Evolutionary conservation across 1,284 basidiomycete species (phyloP).

Genomic region (Ganoderma sp.): DNA sequence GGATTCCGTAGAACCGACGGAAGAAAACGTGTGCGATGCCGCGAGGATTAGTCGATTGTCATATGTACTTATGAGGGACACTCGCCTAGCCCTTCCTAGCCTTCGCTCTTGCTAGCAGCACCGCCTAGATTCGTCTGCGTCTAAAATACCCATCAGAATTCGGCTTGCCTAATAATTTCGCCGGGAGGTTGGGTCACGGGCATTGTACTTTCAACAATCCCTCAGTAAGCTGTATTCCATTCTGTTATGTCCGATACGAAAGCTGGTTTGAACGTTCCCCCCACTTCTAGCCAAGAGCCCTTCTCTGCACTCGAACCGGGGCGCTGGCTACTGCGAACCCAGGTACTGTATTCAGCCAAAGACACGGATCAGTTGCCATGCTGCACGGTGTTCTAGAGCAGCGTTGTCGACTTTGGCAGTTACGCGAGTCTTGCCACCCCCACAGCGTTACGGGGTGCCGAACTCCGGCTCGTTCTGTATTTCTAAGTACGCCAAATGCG

Average conservation of each 20-base stretch:
- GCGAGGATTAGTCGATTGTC: neutral
- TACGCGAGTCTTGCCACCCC: neutral
- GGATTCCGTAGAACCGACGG: neutral
- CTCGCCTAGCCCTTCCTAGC: neutral
- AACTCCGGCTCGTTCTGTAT: neutral
- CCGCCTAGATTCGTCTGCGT: conserved; percentile 1
- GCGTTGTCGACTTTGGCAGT: neutral
- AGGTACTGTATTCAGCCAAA: neutral
- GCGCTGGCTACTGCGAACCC: neutral
- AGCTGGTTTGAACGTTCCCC: neutral
- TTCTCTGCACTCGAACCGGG: neutral
- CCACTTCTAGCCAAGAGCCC: neutral
- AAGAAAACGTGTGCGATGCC: neutral
- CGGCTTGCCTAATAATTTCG: neutral
- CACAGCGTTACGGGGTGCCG: neutral
- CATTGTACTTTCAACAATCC: neutral
- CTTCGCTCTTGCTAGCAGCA: neutral
- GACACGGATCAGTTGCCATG: neutral
- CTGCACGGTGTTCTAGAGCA: neutral
- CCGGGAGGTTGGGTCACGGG: neutral
- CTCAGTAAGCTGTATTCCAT: neutral
- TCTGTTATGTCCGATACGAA: neutral
- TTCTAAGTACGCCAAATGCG: neutral
- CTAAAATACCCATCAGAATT: neutral
- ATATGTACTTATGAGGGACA: neutral